Evolutionary conservation across 2,329 filamentous ascomycete species (phyloP), one percentile per base, ranked within the genome.

Genomic region (Bisporella sp.): DNA sequence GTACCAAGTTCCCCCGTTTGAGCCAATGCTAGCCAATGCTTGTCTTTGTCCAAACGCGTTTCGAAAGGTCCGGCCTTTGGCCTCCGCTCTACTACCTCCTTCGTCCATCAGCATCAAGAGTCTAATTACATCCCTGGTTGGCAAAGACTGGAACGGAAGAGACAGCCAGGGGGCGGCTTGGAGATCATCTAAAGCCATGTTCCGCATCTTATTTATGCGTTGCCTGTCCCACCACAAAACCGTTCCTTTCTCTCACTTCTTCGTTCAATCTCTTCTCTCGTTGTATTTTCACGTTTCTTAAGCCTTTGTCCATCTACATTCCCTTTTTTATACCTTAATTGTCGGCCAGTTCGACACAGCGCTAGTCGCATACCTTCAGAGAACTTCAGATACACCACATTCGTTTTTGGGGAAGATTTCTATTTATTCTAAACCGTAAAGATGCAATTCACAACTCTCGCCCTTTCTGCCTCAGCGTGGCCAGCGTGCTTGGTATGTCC

Each of bases 331-430:
- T 43, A 48, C 42, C 43, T 47, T 47, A 60, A 62, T 63, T 64
- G 62, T 64, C 62, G 62, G 59, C 61, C 50, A 62, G 59, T 58
- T 61, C 62, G 60, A 65, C 56, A 64, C 54, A 63, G 61, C 62
- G 62, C 58, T 57, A 63, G 62, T 55, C 60, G 61, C 60, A 54
- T 56, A 46, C 51, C 48, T 21, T 21, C 21, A 21, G 21, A 21
- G 21, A 21, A 48, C 40, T 41, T 46, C 40, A 33, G 28, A 31
- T 13, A 48, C 32, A 48, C 11, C 49, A 44, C 54, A 60, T 47
- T 47, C 55, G 57, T 45, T 62, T 50, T 54, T 49, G 48, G 50
- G 52, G 51, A 49, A 29, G 8, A 54, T 53, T 47, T 33, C 51
- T 51, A 48, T 54, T 48, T 54, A 57, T 44, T 13, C 41, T 37